Evolutionary conservation across 306 rosid species (phyloP).

Genomic region (Medicago truncatula): MtrunA17r5.0-ANR NC_053044.1:43758001-43758500

Average conservation of each 20-base stretch:
- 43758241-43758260: conserved; percentile 24
- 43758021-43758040: conserved; percentile 6
- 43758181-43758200: conserved; percentile 9
- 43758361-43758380: conserved; percentile 90
- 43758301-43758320: conserved; percentile 26
- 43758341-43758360: conserved; percentile 67
- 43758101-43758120: conserved; percentile 34
- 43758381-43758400: conserved; percentile 81
- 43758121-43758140: conserved; percentile 24
- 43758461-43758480: conserved; percentile 49
- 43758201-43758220: conserved; percentile 3
- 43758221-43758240: conserved; percentile 22
- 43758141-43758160: conserved; percentile 20
- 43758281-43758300: conserved; percentile 22
- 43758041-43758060: not conserved
- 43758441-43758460: conserved; percentile 88
- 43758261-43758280: conserved; percentile 20
- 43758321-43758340: conserved; percentile 74
- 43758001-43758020: not conserved
- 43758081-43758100: conserved; percentile 32
- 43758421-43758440: conserved; percentile 86
- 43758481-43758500: conserved; percentile 36
- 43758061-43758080: conserved; percentile 22
- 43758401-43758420: conserved; percentile 91
- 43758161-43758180: conserved; percentile 15